Evolutionary conservation across 176 grass and related monocot genomes (phyloP).

Genomic region (Olyra latifolia): DNA sequence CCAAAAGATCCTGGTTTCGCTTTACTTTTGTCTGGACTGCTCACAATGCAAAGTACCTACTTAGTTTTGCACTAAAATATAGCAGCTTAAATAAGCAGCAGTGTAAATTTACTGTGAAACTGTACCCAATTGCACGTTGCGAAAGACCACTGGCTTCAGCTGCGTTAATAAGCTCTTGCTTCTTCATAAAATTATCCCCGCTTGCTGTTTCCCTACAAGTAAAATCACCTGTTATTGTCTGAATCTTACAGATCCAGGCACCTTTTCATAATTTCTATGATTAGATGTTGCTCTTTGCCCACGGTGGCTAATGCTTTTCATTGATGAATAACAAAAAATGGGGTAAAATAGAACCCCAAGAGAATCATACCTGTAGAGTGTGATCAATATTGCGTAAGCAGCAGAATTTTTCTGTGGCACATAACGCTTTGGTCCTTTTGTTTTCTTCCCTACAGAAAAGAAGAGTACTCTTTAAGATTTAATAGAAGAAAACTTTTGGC

Average conservation of each 20-base stretch:
- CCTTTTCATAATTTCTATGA: neutral
- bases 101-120: conserved; percentile 17
- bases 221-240: neutral
- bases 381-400: conserved; percentile 75
- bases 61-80: conserved; percentile 10
- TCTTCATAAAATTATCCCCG: conserved; percentile 73
- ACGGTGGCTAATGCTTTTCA: neutral
- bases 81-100: conserved; percentile 14
- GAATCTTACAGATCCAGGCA: conserved; percentile 1
- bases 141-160: conserved; percentile 86
- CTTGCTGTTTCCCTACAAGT: conserved; percentile 55
- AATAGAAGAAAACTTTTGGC: neutral
- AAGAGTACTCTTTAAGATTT: neutral
- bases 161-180: conserved; percentile 88
- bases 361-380: conserved; percentile 61
- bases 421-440: conserved; percentile 52
- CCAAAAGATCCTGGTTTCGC: conserved; percentile 51
- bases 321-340: neutral
- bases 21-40: conserved; percentile 73
- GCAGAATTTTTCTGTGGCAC: conserved; percentile 69
- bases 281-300: neutral
- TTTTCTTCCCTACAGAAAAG: conserved; percentile 60
- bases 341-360: neutral
- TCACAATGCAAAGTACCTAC: conserved; percentile 22
- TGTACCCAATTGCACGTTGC: conserved; percentile 61